Evolutionary conservation across 768 basidiomycete species (phyloP).

Genomic region (Boletus patriciae): DNA sequence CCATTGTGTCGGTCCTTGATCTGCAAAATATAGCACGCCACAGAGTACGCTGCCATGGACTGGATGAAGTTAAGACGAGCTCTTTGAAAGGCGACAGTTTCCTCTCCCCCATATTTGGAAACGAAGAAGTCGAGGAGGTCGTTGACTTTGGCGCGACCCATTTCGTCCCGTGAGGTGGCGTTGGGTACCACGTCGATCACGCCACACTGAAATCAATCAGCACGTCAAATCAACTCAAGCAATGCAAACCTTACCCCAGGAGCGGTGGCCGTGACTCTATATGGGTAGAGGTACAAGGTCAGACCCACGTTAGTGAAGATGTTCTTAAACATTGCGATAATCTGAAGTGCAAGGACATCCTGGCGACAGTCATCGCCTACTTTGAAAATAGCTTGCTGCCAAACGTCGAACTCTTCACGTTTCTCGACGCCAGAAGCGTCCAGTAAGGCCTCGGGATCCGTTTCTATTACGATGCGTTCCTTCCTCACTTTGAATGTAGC

Average conservation of each 20-base stretch:
- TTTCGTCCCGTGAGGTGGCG: constrained; percentile 96
- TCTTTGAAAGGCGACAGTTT: constrained; percentile 86
- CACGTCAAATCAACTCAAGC: not conserved
- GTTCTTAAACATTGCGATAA: constrained; percentile 99
- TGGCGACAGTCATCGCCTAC: constrained; percentile 99
- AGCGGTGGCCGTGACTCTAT: constrained; percentile 94
- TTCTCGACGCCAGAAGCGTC: constrained; percentile 60
- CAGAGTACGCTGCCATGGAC: constrained; percentile 98
- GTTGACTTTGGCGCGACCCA: constrained; percentile 98
- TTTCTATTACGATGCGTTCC: constrained; percentile 64
- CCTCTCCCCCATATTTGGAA: constrained; percentile 87
- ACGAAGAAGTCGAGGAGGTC: constrained; percentile 94
- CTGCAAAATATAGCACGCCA: constrained; percentile 96
- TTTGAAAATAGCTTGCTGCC: constrained; percentile 99
- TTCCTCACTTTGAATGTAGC: constrained; percentile 99
- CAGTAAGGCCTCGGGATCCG: constrained; percentile 72
- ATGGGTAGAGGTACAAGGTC: constrained; percentile 90
- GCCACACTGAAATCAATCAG: constrained; percentile 68
- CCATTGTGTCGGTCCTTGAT: constrained; percentile 99
- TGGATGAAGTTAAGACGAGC: constrained; percentile 96
- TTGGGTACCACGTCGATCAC: constrained; percentile 99
- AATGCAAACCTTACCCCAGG: constrained; percentile 70
- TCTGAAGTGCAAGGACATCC: constrained; percentile 94
- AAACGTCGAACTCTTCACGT: constrained; percentile 76
- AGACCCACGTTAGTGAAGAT: constrained; percentile 89